These are phyloP conservation scores for Cerioporus squamosus DNA, from an alignment of 1,284 basidiomycete genomes.

Conservation along the genomic window DNA sequence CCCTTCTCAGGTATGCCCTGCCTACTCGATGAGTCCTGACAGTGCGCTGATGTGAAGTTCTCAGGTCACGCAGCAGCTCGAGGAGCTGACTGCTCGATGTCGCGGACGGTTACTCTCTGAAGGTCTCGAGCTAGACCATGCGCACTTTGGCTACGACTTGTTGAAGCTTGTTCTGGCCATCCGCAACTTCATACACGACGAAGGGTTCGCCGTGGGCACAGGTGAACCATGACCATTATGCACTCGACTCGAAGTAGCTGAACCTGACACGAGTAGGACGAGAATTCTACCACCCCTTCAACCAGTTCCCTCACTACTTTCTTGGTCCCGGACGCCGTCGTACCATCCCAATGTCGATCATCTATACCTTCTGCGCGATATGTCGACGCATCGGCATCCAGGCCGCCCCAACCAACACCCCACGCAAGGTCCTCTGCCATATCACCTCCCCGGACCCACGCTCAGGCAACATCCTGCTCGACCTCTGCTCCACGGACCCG, in stretches of 20 bases:
- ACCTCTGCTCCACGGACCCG: conserved; percentile 34
- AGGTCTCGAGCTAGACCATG: conserved; percentile 17
- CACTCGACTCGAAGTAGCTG: neutral
- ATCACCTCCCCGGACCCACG: conserved; percentile 18
- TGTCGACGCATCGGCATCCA: conserved; percentile 52
- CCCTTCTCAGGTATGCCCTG: conserved; percentile 43
- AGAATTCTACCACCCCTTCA: conserved; percentile 46
- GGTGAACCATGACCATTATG: conserved; percentile 20
- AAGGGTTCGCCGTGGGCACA: conserved; percentile 27
- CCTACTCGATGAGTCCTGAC: neutral
- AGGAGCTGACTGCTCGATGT: conserved; percentile 47
- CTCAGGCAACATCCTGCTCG: conserved; percentile 23
- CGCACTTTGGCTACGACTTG: conserved; percentile 25
- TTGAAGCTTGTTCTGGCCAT: conserved; percentile 20
- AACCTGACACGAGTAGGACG: neutral
- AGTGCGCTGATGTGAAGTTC: neutral
- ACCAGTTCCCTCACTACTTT: conserved; percentile 64
- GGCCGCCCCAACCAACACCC: conserved; percentile 60
- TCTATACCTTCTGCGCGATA: conserved; percentile 61
- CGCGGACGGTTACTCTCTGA: conserved; percentile 23
- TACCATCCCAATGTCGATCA: conserved; percentile 64
- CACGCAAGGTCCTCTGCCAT: conserved; percentile 47
- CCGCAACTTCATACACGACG: conserved; percentile 22
- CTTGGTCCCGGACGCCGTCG: conserved; percentile 46
- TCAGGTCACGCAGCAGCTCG: conserved; percentile 34